phyloP scores from a whole-genome alignment of 768 basidiomycete genomes.

The Lentinula aciculospora region DNA sequence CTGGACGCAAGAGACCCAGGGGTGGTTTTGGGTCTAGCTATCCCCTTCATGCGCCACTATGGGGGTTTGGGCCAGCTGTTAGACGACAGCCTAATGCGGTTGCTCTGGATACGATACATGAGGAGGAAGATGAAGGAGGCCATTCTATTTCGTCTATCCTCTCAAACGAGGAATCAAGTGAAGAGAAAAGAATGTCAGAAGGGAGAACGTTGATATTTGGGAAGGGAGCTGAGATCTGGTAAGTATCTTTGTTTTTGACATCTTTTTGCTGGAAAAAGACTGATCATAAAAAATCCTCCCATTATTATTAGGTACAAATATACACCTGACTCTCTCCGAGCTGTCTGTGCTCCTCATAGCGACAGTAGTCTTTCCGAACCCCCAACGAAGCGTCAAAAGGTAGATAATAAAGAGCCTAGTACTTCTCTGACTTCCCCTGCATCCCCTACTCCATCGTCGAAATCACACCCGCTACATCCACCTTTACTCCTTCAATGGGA shows the following conservation, averaged over 20 bases:
- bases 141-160: no score
- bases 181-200: background rate
- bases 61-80: background rate
- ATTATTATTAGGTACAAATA: slow-evolving; percentile 9
- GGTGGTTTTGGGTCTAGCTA: background rate
- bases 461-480: background rate
- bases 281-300: background rate
- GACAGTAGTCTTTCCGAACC: background rate
- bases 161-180: background rate
- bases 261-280: background rate
- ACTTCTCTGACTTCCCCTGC: no score
- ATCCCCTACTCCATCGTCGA: background rate
- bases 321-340: background rate
- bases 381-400: background rate
- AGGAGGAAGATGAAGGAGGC: background rate
- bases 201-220: slow-evolving; percentile 2
- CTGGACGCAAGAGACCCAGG: background rate
- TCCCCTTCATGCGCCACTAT: slow-evolving; percentile 2
- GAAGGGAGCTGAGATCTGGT: slow-evolving; percentile 6
- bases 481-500: slow-evolving; percentile 3
- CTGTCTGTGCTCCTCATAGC: background rate
- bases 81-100: slow-evolving; percentile 3
- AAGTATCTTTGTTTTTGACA: background rate
- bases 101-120: background rate
- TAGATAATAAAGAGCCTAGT: background rate